Percentiles rank a stretch among this genome's conserved stretches.
These are phyloP conservation scores for Apophysomyces sp. DNA, from an alignment of 371 early-diverging fungal species.

Conservation along the genomic window DNA sequence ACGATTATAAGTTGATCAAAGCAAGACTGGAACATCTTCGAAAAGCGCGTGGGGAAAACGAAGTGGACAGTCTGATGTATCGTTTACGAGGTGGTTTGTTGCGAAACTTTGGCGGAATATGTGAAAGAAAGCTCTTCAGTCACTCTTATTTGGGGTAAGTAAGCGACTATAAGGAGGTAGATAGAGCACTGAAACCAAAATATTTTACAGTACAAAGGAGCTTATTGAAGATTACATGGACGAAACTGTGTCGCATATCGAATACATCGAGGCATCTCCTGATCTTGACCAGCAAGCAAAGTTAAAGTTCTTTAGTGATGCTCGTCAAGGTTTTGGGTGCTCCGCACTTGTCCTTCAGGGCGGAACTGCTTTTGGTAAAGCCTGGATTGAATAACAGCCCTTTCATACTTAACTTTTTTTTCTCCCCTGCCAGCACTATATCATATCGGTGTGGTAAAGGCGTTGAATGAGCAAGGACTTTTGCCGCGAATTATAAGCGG, in stretches of 20 bases:
- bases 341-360: conserved; percentile 74
- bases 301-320: conserved; percentile 69
- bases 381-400: neutral
- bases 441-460: conserved; percentile 77
- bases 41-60: conserved; percentile 48
- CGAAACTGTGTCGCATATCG: conserved; percentile 61
- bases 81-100: conserved; percentile 61
- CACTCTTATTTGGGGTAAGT: conserved; percentile 58
- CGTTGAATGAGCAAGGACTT: conserved; percentile 62
- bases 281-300: conserved; percentile 56
- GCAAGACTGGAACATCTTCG: conserved; percentile 54
- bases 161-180: neutral
- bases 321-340: conserved; percentile 66
- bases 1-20: conserved; percentile 68
- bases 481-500: conserved; percentile 76
- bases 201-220: conserved; percentile 55
- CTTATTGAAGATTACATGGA: conserved; percentile 72
- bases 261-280: conserved; percentile 52
- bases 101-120: conserved; percentile 74
- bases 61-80: conserved; percentile 63
- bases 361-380: conserved; percentile 65
- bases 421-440: conserved; percentile 47
- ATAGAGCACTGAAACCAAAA: neutral
- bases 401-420: neutral
- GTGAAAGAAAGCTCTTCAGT: conserved; percentile 60